Evolutionary conservation across 73 alveolate genomes (phyloP), one percentile per base, ranked within the genome.

Genomic region (Paramecium sonneborni): DNA sequence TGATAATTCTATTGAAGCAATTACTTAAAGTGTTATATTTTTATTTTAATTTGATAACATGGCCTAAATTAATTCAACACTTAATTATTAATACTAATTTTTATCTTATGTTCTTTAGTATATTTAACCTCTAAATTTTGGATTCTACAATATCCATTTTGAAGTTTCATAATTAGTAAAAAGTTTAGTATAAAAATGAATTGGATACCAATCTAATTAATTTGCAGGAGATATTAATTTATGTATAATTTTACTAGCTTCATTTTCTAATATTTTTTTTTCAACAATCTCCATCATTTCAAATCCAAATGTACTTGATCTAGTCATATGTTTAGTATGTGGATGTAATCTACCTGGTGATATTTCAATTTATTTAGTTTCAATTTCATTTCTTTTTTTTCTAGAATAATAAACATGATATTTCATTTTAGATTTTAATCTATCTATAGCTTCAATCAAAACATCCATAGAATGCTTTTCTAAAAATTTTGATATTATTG

Each of bases 251-350:
- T 74, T 74, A 74, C 62, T 74, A 15, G 55, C 37, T 34, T 74
- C 87, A 74, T 74, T 74, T 74, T 74, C 87, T 14, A 67, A 30
- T 67, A 67, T 67, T 9, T 67, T 67, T 32, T 67, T 67, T 67
- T 67, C 38, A 26, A 67, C 44, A 24, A 67, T 67, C 44, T 26
- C 38, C 26, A 67, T 0, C 4, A 67, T 30, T 28, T 32, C 84
- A 24, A 67, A 52, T 4, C 68, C 84, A 67, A 14, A 30, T 67
- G 84, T 32, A 12, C 84, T 67, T 67, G 84, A 67, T 67, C 84
- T 67, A 11, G 44, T 67, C 44, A 67, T 67, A 26, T 32, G 12
- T 30, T 30, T 67, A 6, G 20, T 52, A 52, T 52, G 68, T n/a
- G 34, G 32, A 52, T 67, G 46, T 7, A 67, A 32, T 30, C 44